Conservation (phyloP, 1,284 basidiomycete genomes). For the Ustilago cynodontis region DNA sequence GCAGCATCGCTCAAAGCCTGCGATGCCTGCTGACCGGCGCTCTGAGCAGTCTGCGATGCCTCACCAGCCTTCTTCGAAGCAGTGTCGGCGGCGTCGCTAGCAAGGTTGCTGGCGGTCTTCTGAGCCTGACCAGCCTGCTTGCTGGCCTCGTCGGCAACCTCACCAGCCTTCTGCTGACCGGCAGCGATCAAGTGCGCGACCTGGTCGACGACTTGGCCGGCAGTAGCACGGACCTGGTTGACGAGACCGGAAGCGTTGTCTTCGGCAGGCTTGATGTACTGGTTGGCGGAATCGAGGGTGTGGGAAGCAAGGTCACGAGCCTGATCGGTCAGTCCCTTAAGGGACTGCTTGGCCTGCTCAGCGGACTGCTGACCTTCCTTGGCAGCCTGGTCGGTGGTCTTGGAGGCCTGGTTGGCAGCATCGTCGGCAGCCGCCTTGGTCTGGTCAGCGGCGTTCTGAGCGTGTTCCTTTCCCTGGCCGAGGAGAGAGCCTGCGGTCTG, state of each 20-base stretch:
- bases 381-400: slow-evolving; percentile 38
- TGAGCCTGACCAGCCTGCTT: slow-evolving; percentile 37
- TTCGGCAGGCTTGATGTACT: slow-evolving; percentile 58
- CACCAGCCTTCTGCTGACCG: slow-evolving; percentile 50
- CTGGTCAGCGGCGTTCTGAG: slow-evolving; percentile 43
- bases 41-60: slow-evolving; percentile 29
- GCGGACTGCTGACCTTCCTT: slow-evolving; percentile 51
- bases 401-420: slow-evolving; percentile 48
- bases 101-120: slow-evolving; percentile 18
- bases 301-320: slow-evolving; percentile 53
- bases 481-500: slow-evolving; percentile 50
- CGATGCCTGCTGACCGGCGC: slow-evolving; percentile 31
- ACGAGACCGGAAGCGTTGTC: slow-evolving; percentile 42
- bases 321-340: slow-evolving; percentile 51
- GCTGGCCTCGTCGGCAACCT: slow-evolving; percentile 44
- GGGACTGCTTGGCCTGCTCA: slow-evolving; percentile 55
- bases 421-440: slow-evolving; percentile 50
- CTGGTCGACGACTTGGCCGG: slow-evolving; percentile 44
- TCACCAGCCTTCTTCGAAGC: slow-evolving; percentile 40
- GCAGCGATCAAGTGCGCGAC: slow-evolving; percentile 42
- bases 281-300: slow-evolving; percentile 57
- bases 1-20: slow-evolving; percentile 52
- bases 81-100: slow-evolving; percentile 26
- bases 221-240: slow-evolving; percentile 49
- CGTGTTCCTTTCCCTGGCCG: slow-evolving; percentile 46